phyloP scores from a whole-genome alignment of 2,329 filamentous ascomycete species.

The Neonectria punicea region DNA sequence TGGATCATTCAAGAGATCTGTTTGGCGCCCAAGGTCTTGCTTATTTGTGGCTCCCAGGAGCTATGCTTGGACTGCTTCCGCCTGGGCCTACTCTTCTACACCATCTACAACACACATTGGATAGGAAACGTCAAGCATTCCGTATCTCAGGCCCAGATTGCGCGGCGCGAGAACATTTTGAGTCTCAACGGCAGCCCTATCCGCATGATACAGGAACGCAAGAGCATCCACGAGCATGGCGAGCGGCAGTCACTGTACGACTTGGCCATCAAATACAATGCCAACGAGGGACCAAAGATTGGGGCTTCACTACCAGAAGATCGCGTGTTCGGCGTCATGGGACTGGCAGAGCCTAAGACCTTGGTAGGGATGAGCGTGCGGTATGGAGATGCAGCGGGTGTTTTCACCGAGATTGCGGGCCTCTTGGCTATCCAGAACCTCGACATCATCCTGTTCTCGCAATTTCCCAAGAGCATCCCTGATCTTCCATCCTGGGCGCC shows the following conservation, averaged over 20 bases:
- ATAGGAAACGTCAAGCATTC: slow-evolving; percentile 14
- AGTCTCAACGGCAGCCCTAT: slow-evolving; percentile 31
- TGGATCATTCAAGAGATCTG: slow-evolving; percentile 51
- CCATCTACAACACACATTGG: slow-evolving; percentile 46
- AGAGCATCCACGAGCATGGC: slow-evolving; percentile 39
- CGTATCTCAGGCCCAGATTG: slow-evolving; percentile 28
- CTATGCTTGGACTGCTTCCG: slow-evolving; percentile 44
- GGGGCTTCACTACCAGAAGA: slow-evolving; percentile 44
- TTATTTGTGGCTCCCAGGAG: slow-evolving; percentile 42
- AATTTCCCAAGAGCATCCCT: slow-evolving; percentile 36
- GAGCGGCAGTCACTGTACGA: slow-evolving; percentile 38
- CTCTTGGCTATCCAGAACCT: slow-evolving; percentile 37
- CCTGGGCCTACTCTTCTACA: slow-evolving; percentile 43
- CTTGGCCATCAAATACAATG: slow-evolving; percentile 45
- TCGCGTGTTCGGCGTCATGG: slow-evolving; percentile 47
- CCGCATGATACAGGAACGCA: slow-evolving; percentile 46
- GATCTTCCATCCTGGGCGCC: slow-evolving; percentile 49
- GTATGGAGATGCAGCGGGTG: slow-evolving; percentile 17
- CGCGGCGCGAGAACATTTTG: slow-evolving; percentile 35
- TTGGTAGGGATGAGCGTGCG: slow-evolving; percentile 16
- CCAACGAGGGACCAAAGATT: slow-evolving; percentile 40
- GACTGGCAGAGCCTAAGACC: slow-evolving; percentile 33
- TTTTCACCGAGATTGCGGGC: slow-evolving; percentile 36
- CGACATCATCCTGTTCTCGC: slow-evolving; percentile 46
- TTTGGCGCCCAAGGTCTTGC: slow-evolving; percentile 35